phyloP scores from a whole-genome alignment of 805 yeast species.

The Suhomyces sp. region DNA sequence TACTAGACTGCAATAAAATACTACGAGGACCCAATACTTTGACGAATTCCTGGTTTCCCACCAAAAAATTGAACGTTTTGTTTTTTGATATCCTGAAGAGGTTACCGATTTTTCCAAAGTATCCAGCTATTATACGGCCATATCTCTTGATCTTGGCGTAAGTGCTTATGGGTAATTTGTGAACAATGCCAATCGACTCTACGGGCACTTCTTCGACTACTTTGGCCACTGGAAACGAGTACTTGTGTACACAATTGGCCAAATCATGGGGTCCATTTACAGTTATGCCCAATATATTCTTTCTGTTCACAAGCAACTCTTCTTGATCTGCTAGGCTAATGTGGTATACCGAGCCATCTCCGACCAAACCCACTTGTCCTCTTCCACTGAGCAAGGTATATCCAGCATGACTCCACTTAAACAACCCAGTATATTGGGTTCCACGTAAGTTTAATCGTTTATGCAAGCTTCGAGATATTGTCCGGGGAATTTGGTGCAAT shows the following conservation, averaged over 20 bases:
- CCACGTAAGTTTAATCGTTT: constrained; percentile 17
- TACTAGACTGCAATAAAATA: constrained; percentile 45
- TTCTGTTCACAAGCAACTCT: constrained; percentile 44
- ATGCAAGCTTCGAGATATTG: constrained; percentile 32
- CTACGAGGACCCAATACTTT: constrained; percentile 55
- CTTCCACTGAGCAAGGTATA: constrained; percentile 53
- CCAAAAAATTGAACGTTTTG: constrained; percentile 8
- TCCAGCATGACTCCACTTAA: constrained; percentile 34
- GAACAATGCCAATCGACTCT: neutral
- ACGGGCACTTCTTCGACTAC: neutral
- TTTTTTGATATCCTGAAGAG: neutral
- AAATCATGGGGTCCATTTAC: constrained; percentile 49
- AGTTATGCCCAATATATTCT: constrained; percentile 48
- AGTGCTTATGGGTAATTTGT: neutral
- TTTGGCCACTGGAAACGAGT: constrained; percentile 14
- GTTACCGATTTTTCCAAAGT: neutral
- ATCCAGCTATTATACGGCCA: neutral
- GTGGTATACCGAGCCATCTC: constrained; percentile 52
- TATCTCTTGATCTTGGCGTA: neutral
- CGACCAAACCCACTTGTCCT: constrained; percentile 54
- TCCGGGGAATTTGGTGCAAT: constrained; percentile 37
- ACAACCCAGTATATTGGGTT: constrained; percentile 40
- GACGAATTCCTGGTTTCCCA: constrained; percentile 44
- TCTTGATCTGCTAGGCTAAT: constrained; percentile 45
- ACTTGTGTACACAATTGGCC: constrained; percentile 33